Percentiles rank a stretch among this genome's conserved stretches.
phyloP scores from a whole-genome alignment of 148 eudicot species.

The Silene conica region DNA sequence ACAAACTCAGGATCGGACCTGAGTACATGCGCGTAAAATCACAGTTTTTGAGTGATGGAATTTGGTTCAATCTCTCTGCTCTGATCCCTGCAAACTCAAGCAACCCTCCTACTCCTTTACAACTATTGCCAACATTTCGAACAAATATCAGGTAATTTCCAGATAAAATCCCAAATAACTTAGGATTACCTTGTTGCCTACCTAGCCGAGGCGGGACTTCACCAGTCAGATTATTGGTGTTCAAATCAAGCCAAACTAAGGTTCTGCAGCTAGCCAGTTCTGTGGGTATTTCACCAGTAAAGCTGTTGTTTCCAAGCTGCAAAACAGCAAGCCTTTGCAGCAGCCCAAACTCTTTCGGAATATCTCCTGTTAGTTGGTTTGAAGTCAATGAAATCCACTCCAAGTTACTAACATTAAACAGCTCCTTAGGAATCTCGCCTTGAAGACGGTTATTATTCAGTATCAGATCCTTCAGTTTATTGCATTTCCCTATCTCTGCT shows the following conservation, averaged over 20 bases:
- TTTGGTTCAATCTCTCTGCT: conserved; percentile 70
- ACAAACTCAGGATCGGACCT: conserved; percentile 74
- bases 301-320: conserved; percentile 76
- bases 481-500: conserved; percentile 63
- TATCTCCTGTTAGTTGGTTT: conserved; percentile 58
- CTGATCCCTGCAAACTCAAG: conserved; percentile 89
- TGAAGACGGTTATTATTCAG: conserved; percentile 68
- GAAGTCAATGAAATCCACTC: conserved; percentile 92
- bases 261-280: conserved; percentile 70
- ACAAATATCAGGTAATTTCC: conserved; percentile 87
- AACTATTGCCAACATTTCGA: conserved; percentile 86
- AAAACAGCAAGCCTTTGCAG: conserved; percentile 70
- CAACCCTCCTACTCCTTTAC: conserved; percentile 91
- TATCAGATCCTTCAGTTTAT: conserved; percentile 72
- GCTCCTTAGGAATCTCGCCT: conserved; percentile 67
- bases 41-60: conserved; percentile 74
- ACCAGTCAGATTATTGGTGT: conserved; percentile 68
- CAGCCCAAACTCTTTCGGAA: conserved; percentile 63
- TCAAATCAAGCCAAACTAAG: conserved; percentile 91
- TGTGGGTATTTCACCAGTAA: conserved; percentile 62
- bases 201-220: conserved; percentile 86
- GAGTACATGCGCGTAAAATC: conserved; percentile 86
- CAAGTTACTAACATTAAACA: conserved; percentile 61
- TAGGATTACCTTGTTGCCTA: conserved; percentile 69
- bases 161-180: conserved; percentile 64